These are phyloP conservation scores for Neonectria neomacrospora DNA, from an alignment of 2,329 filamentous ascomycete species.

Conservation along the genomic window DNA sequence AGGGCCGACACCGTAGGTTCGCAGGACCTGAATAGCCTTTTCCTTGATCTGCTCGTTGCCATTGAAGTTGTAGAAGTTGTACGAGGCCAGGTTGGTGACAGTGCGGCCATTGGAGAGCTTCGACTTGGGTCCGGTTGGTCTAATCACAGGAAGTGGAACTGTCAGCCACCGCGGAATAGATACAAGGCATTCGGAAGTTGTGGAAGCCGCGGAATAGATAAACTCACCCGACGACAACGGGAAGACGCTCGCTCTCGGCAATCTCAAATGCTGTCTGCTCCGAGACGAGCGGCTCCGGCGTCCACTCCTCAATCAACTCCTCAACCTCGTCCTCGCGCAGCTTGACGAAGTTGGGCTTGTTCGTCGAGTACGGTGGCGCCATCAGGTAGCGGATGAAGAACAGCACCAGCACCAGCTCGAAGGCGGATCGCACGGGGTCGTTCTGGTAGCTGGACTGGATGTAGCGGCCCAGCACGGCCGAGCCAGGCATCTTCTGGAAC, in stretches of 20 bases:
- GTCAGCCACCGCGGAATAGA: background rate
- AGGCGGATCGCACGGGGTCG: constrained; percentile 90
- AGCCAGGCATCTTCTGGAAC: constrained; percentile 93
- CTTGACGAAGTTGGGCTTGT: constrained; percentile 89
- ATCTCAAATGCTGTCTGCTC: constrained; percentile 80
- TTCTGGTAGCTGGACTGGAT: constrained; percentile 98
- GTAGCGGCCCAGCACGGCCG: constrained; percentile 92
- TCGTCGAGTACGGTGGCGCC: constrained; percentile 90
- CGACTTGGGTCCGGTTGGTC: constrained; percentile 88
- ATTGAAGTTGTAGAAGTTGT: constrained; percentile 98
- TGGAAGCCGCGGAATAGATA: background rate
- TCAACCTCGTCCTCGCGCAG: constrained; percentile 94
- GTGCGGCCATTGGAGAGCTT: constrained; percentile 90
- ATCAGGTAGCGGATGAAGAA: constrained; percentile 96
- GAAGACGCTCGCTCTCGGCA: constrained; percentile 83
- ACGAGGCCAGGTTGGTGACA: constrained; percentile 92
- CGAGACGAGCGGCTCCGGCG: constrained; percentile 88
- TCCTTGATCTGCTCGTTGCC: constrained; percentile 92
- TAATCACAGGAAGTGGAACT: constrained; percentile 50
- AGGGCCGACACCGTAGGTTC: constrained; percentile 95
- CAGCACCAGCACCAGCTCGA: constrained; percentile 92
- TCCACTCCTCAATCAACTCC: constrained; percentile 96
- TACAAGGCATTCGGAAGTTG: background rate
- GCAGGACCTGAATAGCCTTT: constrained; percentile 91
- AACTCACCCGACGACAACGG: constrained; percentile 85